These are phyloP conservation scores for Xylaria sp. DNA, from an alignment of 2,329 filamentous ascomycete species.

Conservation along the genomic window DNA sequence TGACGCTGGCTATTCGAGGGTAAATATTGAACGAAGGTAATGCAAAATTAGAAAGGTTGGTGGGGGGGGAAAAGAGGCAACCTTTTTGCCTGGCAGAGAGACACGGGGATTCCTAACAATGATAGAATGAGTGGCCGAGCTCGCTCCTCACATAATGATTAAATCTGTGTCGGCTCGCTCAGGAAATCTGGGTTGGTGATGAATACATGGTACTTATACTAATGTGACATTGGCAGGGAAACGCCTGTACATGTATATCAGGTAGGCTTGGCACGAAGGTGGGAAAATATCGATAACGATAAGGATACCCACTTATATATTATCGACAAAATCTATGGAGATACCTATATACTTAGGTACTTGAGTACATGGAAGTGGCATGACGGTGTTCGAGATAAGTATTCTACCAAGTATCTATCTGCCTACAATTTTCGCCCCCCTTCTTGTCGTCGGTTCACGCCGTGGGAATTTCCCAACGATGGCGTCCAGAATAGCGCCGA, in stretches of 20 bases:
- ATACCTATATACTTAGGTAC: not conserved
- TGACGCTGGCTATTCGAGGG: not conserved
- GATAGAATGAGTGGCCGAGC: not conserved
- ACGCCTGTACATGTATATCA: too few species aligned
- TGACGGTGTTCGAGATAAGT: too few species aligned
- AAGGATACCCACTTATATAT: not conserved
- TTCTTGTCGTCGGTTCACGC: not conserved
- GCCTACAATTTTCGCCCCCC: not conserved
- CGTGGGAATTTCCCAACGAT: slow-evolving; percentile 34
- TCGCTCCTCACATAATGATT: not conserved
- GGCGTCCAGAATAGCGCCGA: slow-evolving; percentile 40
- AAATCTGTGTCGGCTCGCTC: not conserved
- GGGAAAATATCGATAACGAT: slow-evolving; percentile 3
- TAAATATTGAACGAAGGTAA: not conserved
- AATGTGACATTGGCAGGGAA: not conserved
- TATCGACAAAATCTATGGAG: not conserved
- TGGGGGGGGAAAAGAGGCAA: not conserved
- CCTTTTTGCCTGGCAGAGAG: not conserved
- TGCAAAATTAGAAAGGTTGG: not conserved
- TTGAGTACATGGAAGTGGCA: too few species aligned
- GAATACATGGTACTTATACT: not conserved
- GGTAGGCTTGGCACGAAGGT: not conserved
- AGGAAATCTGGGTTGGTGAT: not conserved
- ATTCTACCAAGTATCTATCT: too few species aligned
- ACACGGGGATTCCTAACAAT: not conserved